These are phyloP conservation scores for Cyberlindnera mycetangii DNA, from an alignment of 805 yeast species.

Conservation along the genomic window DNA sequence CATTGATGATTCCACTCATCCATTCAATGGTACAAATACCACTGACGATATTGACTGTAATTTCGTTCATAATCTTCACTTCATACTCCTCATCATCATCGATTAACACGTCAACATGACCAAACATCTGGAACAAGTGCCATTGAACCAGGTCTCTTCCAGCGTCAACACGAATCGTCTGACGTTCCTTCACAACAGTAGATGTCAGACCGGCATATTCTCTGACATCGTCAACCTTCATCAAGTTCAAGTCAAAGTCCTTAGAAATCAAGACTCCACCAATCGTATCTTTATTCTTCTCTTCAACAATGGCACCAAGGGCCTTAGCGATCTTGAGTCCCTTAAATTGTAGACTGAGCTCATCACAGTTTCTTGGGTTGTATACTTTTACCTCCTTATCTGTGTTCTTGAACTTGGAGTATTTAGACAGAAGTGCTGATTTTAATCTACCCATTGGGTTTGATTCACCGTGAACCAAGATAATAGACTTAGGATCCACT, in stretches of 20 bases:
- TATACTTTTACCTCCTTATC: constrained; percentile 87
- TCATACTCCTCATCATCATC: constrained; percentile 52
- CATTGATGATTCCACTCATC: constrained; percentile 86
- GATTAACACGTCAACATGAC: constrained; percentile 61
- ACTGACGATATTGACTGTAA: constrained; percentile 47
- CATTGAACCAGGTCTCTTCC: constrained; percentile 76
- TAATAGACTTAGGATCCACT: constrained; percentile 80
- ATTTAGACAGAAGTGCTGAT: constrained; percentile 86
- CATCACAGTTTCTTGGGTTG: constrained; percentile 90
- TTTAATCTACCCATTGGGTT: constrained; percentile 98
- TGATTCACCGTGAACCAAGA: constrained; percentile 94
- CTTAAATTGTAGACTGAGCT: constrained; percentile 69
- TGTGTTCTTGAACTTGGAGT: constrained; percentile 75
- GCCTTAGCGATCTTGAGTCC: constrained; percentile 84
- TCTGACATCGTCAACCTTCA: constrained; percentile 82
- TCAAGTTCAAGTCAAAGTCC: constrained; percentile 81
- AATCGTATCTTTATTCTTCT: constrained; percentile 44
- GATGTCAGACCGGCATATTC: constrained; percentile 87
- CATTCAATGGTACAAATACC: constrained; percentile 73
- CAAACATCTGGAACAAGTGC: constrained; percentile 96
- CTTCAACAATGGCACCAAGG: constrained; percentile 54
- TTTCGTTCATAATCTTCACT: constrained; percentile 61
- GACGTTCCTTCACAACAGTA: constrained; percentile 79
- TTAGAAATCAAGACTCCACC: constrained; percentile 89
- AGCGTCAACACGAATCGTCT: constrained; percentile 74